Conservation (phyloP, 371 early-diverging fungal genomes). For the Lichtheimia ramosa region DNA sequence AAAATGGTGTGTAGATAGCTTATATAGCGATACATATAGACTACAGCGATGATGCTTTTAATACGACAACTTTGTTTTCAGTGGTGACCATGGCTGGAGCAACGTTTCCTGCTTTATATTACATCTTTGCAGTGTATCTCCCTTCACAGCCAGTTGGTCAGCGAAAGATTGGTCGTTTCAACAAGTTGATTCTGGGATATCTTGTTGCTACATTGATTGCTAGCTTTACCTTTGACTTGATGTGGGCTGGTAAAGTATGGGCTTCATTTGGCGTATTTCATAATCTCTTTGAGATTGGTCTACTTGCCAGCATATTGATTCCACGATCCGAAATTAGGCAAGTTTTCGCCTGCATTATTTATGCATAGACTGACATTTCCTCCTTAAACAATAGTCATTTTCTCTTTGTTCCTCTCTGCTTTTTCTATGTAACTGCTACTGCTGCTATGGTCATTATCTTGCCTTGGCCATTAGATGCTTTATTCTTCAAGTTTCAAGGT, state of each 20-base stretch:
- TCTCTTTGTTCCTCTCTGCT: conserved; percentile 30
- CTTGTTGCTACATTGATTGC: conserved; percentile 40
- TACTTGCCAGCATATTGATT: conserved; percentile 24
- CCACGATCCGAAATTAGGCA: conserved; percentile 15
- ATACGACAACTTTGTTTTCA: conserved; percentile 22
- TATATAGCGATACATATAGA: conserved; percentile 3
- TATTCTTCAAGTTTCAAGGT: conserved; percentile 51
- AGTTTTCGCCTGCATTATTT: background rate
- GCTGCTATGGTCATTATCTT: conserved; percentile 31
- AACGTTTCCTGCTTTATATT: background rate
- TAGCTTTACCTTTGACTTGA: conserved; percentile 31
- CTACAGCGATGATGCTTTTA: conserved; percentile 21
- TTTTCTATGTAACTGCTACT: conserved; percentile 28
- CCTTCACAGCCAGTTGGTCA: conserved; percentile 8
- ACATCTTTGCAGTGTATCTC: background rate
- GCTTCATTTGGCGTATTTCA: conserved; percentile 48
- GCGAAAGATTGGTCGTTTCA: conserved; percentile 18
- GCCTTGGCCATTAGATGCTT: conserved; percentile 51
- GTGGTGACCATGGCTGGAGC: conserved; percentile 13
- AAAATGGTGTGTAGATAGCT: background rate
- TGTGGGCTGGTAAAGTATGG: conserved; percentile 55
- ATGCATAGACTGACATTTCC: background rate
- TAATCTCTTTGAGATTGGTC: conserved; percentile 43
- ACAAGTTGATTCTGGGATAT: conserved; percentile 32
- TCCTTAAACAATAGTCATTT: conserved; percentile 18